Conservation (phyloP, 805 yeast species). For the Teunomyces stri region DNA sequence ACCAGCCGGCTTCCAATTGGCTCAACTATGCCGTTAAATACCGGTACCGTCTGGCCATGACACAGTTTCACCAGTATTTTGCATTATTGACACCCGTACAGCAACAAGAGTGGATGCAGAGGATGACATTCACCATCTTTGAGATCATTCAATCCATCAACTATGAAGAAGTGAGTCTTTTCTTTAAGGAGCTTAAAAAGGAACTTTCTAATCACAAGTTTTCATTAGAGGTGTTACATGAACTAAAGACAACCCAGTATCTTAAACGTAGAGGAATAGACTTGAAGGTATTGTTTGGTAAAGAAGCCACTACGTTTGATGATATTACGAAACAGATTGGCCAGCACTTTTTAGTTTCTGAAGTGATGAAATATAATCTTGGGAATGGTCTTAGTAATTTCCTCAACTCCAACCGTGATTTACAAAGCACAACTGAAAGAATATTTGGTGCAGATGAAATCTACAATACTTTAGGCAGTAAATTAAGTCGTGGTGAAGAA, state of each 20-base stretch:
- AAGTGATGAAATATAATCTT: slow-evolving; percentile 9
- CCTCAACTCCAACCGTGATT: slow-evolving; percentile 7
- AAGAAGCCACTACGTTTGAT: not conserved
- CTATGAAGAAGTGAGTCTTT: slow-evolving; percentile 10
- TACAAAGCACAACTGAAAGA: not conserved
- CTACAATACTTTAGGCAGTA: not conserved
- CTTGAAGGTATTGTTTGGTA: not conserved
- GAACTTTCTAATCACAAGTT: slow-evolving; percentile 6
- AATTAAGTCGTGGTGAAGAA: not conserved
- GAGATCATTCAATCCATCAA: slow-evolving; percentile 12
- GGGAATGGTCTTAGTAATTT: slow-evolving; percentile 10
- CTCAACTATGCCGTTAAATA: slow-evolving; percentile 1
- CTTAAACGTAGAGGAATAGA: not conserved
- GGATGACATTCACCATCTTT: slow-evolving; percentile 7
- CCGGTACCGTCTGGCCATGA: slow-evolving; percentile 3
- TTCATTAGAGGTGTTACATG: slow-evolving; percentile 5
- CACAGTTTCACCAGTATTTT: slow-evolving; percentile 20
- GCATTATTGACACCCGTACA: slow-evolving; percentile 9
- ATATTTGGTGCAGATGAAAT: not conserved
- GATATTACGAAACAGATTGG: not conserved
- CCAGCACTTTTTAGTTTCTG: not conserved
- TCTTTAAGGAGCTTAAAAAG: slow-evolving; percentile 6
- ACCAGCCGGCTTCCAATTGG: slow-evolving; percentile 3
- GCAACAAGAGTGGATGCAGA: slow-evolving; percentile 10
- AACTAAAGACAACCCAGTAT: not conserved